A percentile compares a stretch with the other conserved stretches of the same genome.
Evolutionary conservation across 2,329 filamentous ascomycete species (phyloP).

Genomic region (Colletotrichum gloeosporioides): DNA sequence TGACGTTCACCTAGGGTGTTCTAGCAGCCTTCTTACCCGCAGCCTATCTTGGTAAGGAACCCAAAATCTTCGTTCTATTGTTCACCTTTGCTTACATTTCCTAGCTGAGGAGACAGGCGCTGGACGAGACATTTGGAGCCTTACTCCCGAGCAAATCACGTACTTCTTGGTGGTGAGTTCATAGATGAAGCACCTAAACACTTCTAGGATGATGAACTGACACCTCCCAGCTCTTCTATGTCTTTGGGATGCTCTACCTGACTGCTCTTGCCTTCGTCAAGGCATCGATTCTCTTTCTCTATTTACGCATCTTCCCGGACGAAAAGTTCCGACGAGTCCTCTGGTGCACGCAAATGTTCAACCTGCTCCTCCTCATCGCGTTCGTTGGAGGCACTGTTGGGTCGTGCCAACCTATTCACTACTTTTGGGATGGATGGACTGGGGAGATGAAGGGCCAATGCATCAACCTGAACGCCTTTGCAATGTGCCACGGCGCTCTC

Average conservation of each 20-base stretch:
- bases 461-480: conserved; percentile 40
- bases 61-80: background rate
- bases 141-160: conserved; percentile 29
- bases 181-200: background rate
- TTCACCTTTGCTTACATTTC: background rate
- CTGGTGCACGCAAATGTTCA: conserved; percentile 23
- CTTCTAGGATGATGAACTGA: conserved; percentile 28
- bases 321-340: conserved; percentile 27
- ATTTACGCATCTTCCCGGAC: conserved; percentile 39
- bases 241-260: conserved; percentile 38
- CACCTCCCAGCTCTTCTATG: conserved; percentile 34
- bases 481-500: conserved; percentile 43
- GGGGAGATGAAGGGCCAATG: conserved; percentile 33
- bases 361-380: conserved; percentile 14
- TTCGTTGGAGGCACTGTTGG: conserved; percentile 39
- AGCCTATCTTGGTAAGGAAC: background rate
- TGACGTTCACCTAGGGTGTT: background rate
- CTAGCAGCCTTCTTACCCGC: background rate
- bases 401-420: conserved; percentile 45
- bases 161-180: background rate
- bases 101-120: background rate
- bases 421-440: conserved; percentile 46
- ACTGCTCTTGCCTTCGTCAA: conserved; percentile 37
- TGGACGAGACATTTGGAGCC: conserved; percentile 29
- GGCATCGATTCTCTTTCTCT: conserved; percentile 40